Percentiles rank a stretch among this genome's conserved stretches.
These are phyloP conservation scores for Raffaelea deltoideospora DNA, from an alignment of 2,329 filamentous ascomycete genomes.

Conservation along the genomic window DNA sequence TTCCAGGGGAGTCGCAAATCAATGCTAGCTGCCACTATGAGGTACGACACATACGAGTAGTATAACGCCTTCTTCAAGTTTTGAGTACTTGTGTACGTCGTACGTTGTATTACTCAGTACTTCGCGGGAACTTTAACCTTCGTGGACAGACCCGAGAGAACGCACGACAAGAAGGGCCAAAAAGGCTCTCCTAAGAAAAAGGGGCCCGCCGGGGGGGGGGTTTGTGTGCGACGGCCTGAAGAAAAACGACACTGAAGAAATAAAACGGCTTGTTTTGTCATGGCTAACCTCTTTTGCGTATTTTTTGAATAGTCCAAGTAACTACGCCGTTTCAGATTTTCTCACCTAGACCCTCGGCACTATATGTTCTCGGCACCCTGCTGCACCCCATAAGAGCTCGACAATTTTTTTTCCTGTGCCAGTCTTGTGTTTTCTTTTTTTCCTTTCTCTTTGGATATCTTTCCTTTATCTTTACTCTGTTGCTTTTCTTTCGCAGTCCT, in stretches of 20 bases:
- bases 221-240: no score
- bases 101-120: no score
- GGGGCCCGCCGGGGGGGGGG: no score
- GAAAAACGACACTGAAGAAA: conserved; percentile 4
- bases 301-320: conserved; percentile 6
- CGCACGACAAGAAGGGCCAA: no score
- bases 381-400: conserved; percentile 1
- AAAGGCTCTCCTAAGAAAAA: no score
- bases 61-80: no score
- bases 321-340: conserved; percentile 9
- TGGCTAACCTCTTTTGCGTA: conserved; percentile 7
- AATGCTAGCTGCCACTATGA: neutral
- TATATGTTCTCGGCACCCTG: conserved; percentile 6
- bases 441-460: no score
- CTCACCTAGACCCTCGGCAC: conserved; percentile 7
- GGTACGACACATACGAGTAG: no score
- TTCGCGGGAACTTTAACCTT: no score
- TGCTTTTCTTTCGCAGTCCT: no score
- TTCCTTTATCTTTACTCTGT: no score
- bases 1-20: conserved; percentile 2
- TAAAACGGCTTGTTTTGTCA: conserved; percentile 6
- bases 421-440: neutral
- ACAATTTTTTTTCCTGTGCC: neutral
- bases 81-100: no score
- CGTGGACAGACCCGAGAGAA: neutral